Conservation (phyloP, 176 grass and related monocot genomes). For the Oryza australiensis region DNA sequence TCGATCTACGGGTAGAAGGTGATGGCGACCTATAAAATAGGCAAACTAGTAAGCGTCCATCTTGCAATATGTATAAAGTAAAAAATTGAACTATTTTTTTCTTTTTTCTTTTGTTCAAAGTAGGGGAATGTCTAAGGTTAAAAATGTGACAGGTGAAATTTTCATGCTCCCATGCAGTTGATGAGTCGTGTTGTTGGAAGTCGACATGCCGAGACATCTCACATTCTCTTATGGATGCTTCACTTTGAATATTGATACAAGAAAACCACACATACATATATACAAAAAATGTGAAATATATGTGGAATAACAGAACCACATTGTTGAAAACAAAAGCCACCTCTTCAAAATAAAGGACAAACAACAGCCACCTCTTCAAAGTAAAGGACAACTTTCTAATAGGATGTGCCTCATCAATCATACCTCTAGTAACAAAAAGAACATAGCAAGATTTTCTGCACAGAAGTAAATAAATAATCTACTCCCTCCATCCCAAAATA, state of each 20-base stretch:
- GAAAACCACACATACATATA: conserved; percentile 7
- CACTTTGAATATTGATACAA: not conserved
- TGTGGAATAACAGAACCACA: not conserved
- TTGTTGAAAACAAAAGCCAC: not conserved
- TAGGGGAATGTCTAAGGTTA: not conserved
- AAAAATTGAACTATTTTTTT: not conserved
- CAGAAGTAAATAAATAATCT: not conserved
- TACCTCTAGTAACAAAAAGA: conserved; percentile 26
- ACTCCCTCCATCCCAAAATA: too few species aligned
- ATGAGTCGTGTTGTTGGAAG: not conserved
- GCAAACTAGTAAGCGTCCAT: conserved; percentile 29
- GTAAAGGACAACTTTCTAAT: conserved; percentile 17
- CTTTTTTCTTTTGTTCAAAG: not conserved
- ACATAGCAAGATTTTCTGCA: not conserved
- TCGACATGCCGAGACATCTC: not conserved
- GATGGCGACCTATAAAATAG: conserved; percentile 74
- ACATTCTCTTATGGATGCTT: not conserved
- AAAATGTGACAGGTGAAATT: not conserved
- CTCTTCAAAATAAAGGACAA: conserved; percentile 8
- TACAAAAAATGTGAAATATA: conserved; percentile 6
- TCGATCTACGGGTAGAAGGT: conserved; percentile 51
- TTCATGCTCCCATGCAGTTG: not conserved
- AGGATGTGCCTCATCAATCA: not conserved
- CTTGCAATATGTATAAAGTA: not conserved
- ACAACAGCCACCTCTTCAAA: not conserved